Base-by-base conservation (phyloP, 2,329 filamentous ascomycete genomes). In the Fusarium sp. region DNA sequence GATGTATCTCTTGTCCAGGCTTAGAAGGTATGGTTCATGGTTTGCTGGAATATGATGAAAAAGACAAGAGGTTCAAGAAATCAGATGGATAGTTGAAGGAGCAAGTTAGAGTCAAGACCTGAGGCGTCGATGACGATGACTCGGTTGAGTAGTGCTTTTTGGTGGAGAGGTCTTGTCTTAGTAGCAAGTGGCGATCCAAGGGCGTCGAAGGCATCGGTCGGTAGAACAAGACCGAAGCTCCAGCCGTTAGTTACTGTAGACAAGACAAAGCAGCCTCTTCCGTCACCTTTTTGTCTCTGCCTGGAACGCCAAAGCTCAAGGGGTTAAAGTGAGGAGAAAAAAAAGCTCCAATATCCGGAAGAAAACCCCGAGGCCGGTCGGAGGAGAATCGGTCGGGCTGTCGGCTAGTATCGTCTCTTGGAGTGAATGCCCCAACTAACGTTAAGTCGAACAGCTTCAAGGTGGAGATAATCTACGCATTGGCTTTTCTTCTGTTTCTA, bases 391-490 rank as follows among this genome's bases (percentile, higher is more conserved):
- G 43, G 52, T 69, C 73, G 70, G 71, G 43, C 69, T 52, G 75
- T 76, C 76, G 76, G 76, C 65, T 78, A 78, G 64, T 77, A 66
- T 78, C 76, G 76, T 76, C 75, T 76, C 73, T 71, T 60, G 37
- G 37, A 30, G 20, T 40, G 15, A 52, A 45, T n/a, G 45, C 40
- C 52, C 15, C 27, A 47, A 43, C 40, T 8, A 45, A 22, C n/a
- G n/a, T n/a, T n/a, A n/a, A n/a, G n/a, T n/a, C n/a, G n/a, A n/a
- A 11, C 1, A 52, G 47, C 47, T 52, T 32, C 47, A 32, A n/a
- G 38, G 32, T 59, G 43, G 50, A 60, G 12, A 38, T 22, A 11
- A 58, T 22, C 40, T 22, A 15, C 30, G 14, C 22, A 37, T 17
- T n/a, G 30, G 47, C 30, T 38, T 1, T 17, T 72, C 14, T 63